Percentiles rank a stretch among this genome's conserved stretches.
phyloP scores from a whole-genome alignment of 768 basidiomycete genomes.

The Mycena haematopus region DNA sequence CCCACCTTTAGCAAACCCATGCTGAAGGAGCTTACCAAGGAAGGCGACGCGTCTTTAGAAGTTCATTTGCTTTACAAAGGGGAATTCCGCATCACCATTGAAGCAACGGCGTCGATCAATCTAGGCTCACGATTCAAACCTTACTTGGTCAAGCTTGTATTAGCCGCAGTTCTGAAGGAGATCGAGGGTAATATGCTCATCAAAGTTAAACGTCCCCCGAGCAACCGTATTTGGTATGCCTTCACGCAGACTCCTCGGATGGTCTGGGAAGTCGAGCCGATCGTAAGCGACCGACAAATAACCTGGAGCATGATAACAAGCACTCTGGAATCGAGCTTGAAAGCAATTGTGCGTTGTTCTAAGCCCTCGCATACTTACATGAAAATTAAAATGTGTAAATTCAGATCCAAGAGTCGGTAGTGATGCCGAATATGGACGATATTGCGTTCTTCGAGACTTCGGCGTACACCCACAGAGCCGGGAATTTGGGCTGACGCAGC shows the following conservation, averaged over 20 bases:
- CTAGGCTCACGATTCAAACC: conserved; percentile 86
- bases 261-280: conserved; percentile 88
- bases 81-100: conserved; percentile 87
- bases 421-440: conserved; percentile 98
- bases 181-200: conserved; percentile 91
- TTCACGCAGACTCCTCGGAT: conserved; percentile 91
- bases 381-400: conserved; percentile 1
- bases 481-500: conserved; percentile 87
- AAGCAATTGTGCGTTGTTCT: conserved; percentile 73
- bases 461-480: conserved; percentile 72
- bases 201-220: conserved; percentile 93
- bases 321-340: conserved; percentile 87
- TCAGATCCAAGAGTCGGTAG: conserved; percentile 92
- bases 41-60: conserved; percentile 92
- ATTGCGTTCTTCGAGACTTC: conserved; percentile 91
- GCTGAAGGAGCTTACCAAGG: conserved; percentile 95
- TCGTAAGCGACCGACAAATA: conserved; percentile 93
- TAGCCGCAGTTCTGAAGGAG: conserved; percentile 88
- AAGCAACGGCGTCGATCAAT: conserved; percentile 88
- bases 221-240: conserved; percentile 94
- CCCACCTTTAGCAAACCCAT: conserved; percentile 96
- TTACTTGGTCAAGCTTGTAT: conserved; percentile 86
- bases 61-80: conserved; percentile 86
- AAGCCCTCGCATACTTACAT: background rate
- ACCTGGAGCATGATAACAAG: conserved; percentile 92